A percentile compares a stretch with the other conserved stretches of the same genome.
phyloP scores from a whole-genome alignment of 2,329 filamentous ascomycete genomes.

The Diaporthe ampelina region DNA sequence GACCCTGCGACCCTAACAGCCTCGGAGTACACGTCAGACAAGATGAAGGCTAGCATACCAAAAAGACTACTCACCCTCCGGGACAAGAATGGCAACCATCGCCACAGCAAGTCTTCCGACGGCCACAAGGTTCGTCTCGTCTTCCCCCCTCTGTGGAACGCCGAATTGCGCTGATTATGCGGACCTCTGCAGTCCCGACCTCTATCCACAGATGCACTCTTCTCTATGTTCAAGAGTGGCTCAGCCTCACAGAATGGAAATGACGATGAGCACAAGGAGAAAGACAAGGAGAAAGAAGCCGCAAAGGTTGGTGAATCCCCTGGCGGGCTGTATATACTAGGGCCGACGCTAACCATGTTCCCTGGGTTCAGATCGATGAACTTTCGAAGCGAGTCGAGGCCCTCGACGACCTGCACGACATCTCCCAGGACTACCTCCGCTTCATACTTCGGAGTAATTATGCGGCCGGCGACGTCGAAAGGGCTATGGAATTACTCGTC shows the following conservation, averaged over 20 bases:
- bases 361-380: conserved; percentile 55
- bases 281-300: conserved; percentile 62
- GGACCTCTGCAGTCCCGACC: conserved; percentile 61
- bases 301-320: conserved; percentile 52
- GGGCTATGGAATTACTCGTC: conserved; percentile 81
- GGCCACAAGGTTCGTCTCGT: conserved; percentile 62
- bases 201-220: conserved; percentile 69
- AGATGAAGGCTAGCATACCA: conserved; percentile 66
- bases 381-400: conserved; percentile 57
- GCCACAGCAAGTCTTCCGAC: conserved; percentile 69
- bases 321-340: too few species aligned
- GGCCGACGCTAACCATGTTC: conserved; percentile 16
- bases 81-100: conserved; percentile 71
- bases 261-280: conserved; percentile 68
- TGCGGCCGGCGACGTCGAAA: conserved; percentile 78
- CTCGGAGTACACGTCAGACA: conserved; percentile 44
- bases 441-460: conserved; percentile 72
- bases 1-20: neutral
- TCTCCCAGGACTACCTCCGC: conserved; percentile 70
- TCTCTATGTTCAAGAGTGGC: conserved; percentile 75
- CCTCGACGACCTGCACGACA: conserved; percentile 58
- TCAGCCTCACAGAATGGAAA: conserved; percentile 68
- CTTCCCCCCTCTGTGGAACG: conserved; percentile 28
- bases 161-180: conserved; percentile 40
- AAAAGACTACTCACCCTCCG: conserved; percentile 79